phyloP scores from a whole-genome alignment of 2,329 filamentous ascomycete genomes.

The Periconia sp. region DNA sequence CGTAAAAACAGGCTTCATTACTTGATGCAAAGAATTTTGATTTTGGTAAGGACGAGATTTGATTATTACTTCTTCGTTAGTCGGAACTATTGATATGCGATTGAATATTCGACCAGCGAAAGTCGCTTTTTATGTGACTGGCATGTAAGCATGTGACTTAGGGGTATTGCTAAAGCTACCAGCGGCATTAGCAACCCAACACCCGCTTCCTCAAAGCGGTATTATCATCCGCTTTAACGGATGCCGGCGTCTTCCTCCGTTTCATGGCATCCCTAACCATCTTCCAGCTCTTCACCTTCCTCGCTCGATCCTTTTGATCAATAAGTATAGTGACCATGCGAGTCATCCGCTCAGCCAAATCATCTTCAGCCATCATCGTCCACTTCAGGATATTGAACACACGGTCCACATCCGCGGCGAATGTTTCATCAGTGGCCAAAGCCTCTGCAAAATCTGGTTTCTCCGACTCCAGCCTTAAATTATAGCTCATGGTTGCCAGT shows the following conservation, averaged over 20 bases:
- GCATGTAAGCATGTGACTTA: no score
- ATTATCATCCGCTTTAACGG: no score
- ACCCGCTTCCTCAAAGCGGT: no score
- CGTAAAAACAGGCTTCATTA: no score
- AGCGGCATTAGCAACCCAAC: no score
- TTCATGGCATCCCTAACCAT: not conserved
- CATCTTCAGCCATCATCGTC: not conserved
- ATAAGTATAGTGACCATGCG: not conserved
- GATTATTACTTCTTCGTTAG: no score
- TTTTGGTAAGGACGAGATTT: no score
- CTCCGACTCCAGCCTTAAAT: not conserved
- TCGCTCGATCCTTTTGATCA: not conserved
- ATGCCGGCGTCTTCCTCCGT: not conserved
- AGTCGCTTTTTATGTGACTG: no score
- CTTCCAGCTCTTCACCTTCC: not conserved
- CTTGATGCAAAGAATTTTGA: no score
- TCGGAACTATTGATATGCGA: no score
- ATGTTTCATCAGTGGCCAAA: not conserved
- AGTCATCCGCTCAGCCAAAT: slow-evolving; percentile 4
- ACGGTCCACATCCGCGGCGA: not conserved
- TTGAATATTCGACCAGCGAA: no score
- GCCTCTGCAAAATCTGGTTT: not conserved
- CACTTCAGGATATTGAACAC: slow-evolving; percentile 3
- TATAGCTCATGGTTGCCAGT: not conserved
- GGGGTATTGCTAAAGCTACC: no score